Base-by-base conservation (phyloP, 1,284 basidiomycete species). In the Sanghuangporus sanghuang region DNA sequence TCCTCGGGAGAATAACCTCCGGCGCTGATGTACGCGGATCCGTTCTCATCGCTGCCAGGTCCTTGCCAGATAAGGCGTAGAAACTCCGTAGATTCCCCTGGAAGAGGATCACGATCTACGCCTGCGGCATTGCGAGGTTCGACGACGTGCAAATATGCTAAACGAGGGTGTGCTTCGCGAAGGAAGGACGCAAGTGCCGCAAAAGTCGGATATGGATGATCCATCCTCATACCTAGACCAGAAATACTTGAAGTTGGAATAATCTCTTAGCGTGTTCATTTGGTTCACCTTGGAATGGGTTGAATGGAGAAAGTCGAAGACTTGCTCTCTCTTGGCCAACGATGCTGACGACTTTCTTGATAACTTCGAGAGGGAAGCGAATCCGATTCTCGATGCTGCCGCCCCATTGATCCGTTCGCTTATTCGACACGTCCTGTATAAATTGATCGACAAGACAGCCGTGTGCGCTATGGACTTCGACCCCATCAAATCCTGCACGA, bases 121-220 rank as follows among this genome's bases (percentile, higher is more conserved):
- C 3, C n/a, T 14, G 35, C 63, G 1, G 63, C 32, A 1, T 56
- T 48, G 4, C 63, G 63, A 1, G 63, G 63, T 68, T 87, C 85
- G 38, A 84, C 72, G 46, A 81, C 73, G 69, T 90, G 87, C n/a
- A 87, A 63, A 68, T 85, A 89, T 1, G 83, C 83, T 11, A 87
- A 72, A 9, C 77, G 69, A 21, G 84, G 81, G 69, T 80, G 77
- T 1, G 64, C 61, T 5, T 68, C 61, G 32, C 72, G 71, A 9
- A 81, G 62, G 5, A 68, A 55, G 0, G 69, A 64, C 16, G 78
- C 71, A 53, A 81, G 69, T 65, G 78, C 70, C 2, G 71, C 66
- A 68, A 79, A 81, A 44, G 78, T 77, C 7, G 77, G 75, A 18
- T 78, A 66, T 0, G 80, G 78, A 64, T 79, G 71, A 27, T 69